Base-by-base conservation (phyloP, 176 grass and related monocot genomes). In the Cenchrus purpureus region DNA sequence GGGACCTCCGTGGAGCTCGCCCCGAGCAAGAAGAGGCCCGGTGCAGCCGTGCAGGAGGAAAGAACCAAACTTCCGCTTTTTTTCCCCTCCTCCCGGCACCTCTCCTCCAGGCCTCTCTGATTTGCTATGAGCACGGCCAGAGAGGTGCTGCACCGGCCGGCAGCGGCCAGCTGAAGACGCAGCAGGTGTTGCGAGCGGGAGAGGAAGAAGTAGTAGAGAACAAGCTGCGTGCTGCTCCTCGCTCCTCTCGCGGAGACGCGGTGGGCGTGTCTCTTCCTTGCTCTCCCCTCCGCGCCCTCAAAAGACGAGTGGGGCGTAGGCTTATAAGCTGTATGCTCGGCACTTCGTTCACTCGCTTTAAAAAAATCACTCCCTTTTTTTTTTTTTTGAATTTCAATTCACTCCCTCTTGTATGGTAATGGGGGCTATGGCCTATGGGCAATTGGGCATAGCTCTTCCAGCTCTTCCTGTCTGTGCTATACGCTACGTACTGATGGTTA, bases 11-110 rank as follows among this genome's bases (percentile, higher is more conserved):
- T 48, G 44, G 51, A 56, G 43, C 52, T 10, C 56, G 11, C 25
- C 25, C 40, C 20, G 34, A 55, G 68, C 49, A 12, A 73, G 77
- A 25, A 25, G 42, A 69, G 43, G 19, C 45, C 22, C n/a, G 49
- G 10, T 1, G 10, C 9, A 2, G 20, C 31, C 40, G 71, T 61
- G 62, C 42, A 10, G 19, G 62, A 61, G 54, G 86, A 83, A 83
- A 78, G 79, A 83, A 88, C 73, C 80, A 76, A 83, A 87, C 79
- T 68, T 83, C 1, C 84, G 58, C 90, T 81, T 87, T 45, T 90
- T 42, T 67, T 59, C 51, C 46, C 42, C 71, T 10, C 11, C 59
- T 22, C 17, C 25, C 7, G 48, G 49, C 70, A 51, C 37, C 37
- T 40, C 37, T 40, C 37, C 37, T 40, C 37, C 37, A 40, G 37